These are phyloP conservation scores for Boletus sensibilis DNA, from an alignment of 768 basidiomycete species.

Conservation along the genomic window DNA sequence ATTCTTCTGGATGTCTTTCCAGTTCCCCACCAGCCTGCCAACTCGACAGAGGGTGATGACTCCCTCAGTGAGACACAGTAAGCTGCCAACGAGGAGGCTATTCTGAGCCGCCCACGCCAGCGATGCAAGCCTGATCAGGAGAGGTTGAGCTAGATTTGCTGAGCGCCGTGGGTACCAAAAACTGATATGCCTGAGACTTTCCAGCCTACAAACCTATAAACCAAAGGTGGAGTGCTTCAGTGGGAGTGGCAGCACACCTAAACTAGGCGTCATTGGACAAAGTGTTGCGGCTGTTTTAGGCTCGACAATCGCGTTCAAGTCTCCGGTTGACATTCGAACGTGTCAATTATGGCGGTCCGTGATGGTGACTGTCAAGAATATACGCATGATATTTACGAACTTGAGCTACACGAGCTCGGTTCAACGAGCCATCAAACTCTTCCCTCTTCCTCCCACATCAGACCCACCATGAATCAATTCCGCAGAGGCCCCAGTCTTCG, in stretches of 20 bases:
- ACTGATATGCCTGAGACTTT: neutral
- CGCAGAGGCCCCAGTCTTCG: slow-evolving; percentile 18
- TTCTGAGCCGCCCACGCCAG: neutral
- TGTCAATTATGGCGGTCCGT: neutral
- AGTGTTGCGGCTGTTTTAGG: neutral
- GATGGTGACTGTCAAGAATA: neutral
- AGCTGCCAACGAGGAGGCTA: neutral
- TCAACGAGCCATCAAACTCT: neutral
- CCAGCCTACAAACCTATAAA: neutral
- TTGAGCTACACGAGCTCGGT: neutral
- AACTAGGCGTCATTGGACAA: neutral
- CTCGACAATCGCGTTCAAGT: too few species aligned
- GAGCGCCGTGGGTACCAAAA: neutral
- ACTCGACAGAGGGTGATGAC: too few species aligned
- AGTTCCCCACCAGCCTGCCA: neutral
- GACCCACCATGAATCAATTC: slow-evolving; percentile 10
- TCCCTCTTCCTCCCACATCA: neutral
- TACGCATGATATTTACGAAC: neutral
- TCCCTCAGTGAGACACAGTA: neutral
- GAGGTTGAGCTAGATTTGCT: neutral
- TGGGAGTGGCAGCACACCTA: neutral
- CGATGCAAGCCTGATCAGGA: neutral
- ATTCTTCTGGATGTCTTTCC: neutral
- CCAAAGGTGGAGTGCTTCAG: neutral
- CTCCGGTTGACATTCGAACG: neutral